Evolutionary conservation across 2,329 filamentous ascomycete genomes (phyloP), one percentile per base, ranked within the genome.

Genomic region (Aaosphaeria pasadenensis): DNA sequence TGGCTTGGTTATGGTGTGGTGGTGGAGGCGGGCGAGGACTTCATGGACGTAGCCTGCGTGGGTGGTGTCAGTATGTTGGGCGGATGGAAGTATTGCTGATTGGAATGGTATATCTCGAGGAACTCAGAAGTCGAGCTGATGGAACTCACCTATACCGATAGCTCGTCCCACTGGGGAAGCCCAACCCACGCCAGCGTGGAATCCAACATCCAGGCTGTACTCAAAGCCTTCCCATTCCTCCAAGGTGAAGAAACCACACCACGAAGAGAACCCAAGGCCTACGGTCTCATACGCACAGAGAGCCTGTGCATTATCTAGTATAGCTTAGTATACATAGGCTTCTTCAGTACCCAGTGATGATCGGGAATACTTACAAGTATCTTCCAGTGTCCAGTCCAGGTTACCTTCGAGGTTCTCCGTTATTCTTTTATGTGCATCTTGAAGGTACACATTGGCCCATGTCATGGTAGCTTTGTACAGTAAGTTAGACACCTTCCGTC

Each of bases 251-350:
- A 91, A 76, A 28, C 82, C 74, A 62, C 88, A 91, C 73, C 88
- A 91, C 7, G 77, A 77, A 56, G 85, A 88, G 72, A 84, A 91
- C 24, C 88, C 88, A 50, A 87, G 84, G 1, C 85, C 83, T n/a
- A 89, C 80, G 0, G 86, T 89, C 67, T 91, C 88, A 60, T 91
- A 91, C 0, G 87, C 83, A 57, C 88, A 91, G 63, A 91, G 76
- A 3, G 77, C 84, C 66, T 91, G 87, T 0, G 87, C 89, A 46
- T 86, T 79, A 61, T 84, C 63, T 66, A 17, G 17, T 75, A 36
- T 9, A 36, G 33, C 7, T 36, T 36, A 36, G 33, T 36, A n/a
- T 9, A 36, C 33, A 24, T 66, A 17, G 17, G 17, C 7, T 33
- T 43, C 76, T 1, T 77, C 66, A 39, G 13, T 47, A 24, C 33